Evolutionary conservation across 1,139 yeast species (phyloP).

Genomic region (Geotrichum aggregatum): DNA sequence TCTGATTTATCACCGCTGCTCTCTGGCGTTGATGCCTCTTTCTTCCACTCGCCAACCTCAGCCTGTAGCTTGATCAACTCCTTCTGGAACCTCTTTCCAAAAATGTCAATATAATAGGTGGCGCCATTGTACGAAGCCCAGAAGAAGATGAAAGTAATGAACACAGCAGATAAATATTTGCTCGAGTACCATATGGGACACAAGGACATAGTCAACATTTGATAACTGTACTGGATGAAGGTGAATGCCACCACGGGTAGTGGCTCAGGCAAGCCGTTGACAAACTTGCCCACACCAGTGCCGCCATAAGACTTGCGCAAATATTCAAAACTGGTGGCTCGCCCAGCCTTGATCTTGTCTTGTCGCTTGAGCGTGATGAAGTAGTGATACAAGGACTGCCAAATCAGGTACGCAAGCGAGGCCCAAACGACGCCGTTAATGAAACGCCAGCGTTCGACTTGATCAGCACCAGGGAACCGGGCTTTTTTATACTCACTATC

Average conservation of each 20-base stretch:
- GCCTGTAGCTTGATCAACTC: constrained; percentile 67
- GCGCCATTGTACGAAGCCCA: constrained; percentile 92
- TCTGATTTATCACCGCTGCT: too few species aligned
- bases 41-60: constrained; percentile 48
- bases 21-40: background rate
- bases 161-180: constrained; percentile 62
- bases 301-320: constrained; percentile 67
- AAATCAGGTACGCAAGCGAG: constrained; percentile 73
- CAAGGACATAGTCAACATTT: constrained; percentile 76
- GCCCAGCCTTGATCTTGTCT: constrained; percentile 78
- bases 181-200: constrained; percentile 83
- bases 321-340: constrained; percentile 83
- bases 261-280: constrained; percentile 76
- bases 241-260: constrained; percentile 85
- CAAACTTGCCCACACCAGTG: constrained; percentile 67
- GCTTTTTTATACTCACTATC: constrained; percentile 49
- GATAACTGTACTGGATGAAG: constrained; percentile 80
- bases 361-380: constrained; percentile 80
- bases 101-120: constrained; percentile 84
- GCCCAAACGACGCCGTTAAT: constrained; percentile 72
- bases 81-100: constrained; percentile 74
- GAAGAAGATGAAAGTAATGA: constrained; percentile 65
- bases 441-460: constrained; percentile 64
- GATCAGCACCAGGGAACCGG: constrained; percentile 79
- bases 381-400: constrained; percentile 89